Conservation (phyloP, 805 yeast genomes). For the Yarrowia divulgata region DNA sequence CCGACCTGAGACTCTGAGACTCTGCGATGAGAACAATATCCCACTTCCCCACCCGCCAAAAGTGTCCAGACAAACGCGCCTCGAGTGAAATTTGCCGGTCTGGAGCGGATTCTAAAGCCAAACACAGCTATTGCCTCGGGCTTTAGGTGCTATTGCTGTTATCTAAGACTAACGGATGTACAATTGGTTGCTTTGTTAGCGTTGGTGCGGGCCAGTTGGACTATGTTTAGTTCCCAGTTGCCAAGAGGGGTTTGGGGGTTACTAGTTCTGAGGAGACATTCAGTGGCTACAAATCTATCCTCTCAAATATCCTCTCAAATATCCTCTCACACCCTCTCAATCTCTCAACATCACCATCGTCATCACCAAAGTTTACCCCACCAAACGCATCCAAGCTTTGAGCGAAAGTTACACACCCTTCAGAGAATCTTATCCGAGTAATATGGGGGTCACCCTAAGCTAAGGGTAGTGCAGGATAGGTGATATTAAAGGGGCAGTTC, state of each 20-base stretch:
- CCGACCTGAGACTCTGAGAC: constrained; percentile 29
- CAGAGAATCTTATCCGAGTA: neutral
- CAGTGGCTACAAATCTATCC: too few species aligned
- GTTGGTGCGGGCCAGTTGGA: neutral
- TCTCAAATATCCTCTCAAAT: too few species aligned
- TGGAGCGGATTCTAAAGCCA: too few species aligned
- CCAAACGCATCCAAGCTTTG: neutral
- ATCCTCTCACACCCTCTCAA: too few species aligned
- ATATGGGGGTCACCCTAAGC: neutral
- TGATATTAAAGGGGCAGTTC: too few species aligned
- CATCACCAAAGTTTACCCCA: neutral
- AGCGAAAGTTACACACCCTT: neutral
- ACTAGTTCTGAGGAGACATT: too few species aligned
- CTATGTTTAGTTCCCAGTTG: neutral
- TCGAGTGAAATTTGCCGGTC: neutral
- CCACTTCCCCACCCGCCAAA: neutral
- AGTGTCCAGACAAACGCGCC: neutral
- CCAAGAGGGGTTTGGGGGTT: neutral
- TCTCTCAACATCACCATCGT: too few species aligned
- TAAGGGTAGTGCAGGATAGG: neutral
- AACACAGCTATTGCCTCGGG: neutral
- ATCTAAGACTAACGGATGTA: neutral
- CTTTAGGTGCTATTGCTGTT: neutral
- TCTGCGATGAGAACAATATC: neutral
- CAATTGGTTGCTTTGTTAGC: too few species aligned